phyloP scores from a whole-genome alignment of 345 rosid genomes.

The Sisymbrium irio region DNA sequence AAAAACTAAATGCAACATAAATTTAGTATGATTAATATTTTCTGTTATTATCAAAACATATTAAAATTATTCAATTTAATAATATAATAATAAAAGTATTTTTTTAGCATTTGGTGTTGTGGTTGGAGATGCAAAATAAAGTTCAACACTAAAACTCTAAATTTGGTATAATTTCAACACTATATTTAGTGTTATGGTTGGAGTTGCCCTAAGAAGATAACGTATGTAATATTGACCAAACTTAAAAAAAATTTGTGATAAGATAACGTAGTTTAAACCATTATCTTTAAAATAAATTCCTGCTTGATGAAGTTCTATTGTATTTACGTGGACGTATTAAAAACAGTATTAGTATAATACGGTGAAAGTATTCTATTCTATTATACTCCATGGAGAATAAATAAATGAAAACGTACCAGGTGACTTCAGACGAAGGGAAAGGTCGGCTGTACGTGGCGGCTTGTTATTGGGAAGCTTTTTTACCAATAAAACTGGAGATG shows the following conservation, averaged over 20 bases:
- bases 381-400: neutral
- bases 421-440: constrained; percentile 11
- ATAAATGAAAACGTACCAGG: constrained; percentile 19
- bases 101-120: too few relatives aligned
- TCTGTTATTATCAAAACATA: too few relatives aligned
- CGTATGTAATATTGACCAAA: neutral
- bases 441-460: constrained; percentile 19
- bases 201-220: neutral
- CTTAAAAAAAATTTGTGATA: neutral
- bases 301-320: neutral
- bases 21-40: too few relatives aligned
- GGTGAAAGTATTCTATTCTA: neutral
- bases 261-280: neutral
- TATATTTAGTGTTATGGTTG: too few relatives aligned
- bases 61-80: too few relatives aligned
- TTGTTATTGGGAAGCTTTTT: neutral
- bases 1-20: too few relatives aligned
- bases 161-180: too few relatives aligned
- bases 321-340: neutral
- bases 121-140: too few relatives aligned
- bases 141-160: too few relatives aligned
- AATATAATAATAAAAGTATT: too few relatives aligned
- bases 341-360: neutral
- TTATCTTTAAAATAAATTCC: neutral
- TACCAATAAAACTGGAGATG: constrained; percentile 14